Evolutionary conservation across 306 rosid species (phyloP).

Genomic region (Dalbergia cochinchinensis): DNA sequence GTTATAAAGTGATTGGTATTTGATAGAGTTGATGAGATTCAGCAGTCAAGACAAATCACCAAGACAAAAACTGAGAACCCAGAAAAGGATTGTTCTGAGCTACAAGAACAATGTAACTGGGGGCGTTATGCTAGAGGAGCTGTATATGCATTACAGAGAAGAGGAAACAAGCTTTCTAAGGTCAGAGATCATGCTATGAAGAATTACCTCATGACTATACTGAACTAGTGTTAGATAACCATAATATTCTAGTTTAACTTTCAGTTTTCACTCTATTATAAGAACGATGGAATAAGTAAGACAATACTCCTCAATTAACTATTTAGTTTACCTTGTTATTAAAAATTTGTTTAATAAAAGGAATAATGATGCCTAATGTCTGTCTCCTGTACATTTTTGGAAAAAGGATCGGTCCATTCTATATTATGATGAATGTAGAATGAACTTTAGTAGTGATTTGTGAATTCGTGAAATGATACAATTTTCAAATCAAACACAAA

Average conservation of each 20-base stretch:
- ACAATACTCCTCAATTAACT: slow-evolving; percentile 24
- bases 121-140: slow-evolving; percentile 98
- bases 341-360: slow-evolving; percentile 1
- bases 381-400: neutral
- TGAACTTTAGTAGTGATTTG: slow-evolving; percentile 15
- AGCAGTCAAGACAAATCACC: slow-evolving; percentile 41
- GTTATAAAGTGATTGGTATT: slow-evolving; percentile 37
- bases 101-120: slow-evolving; percentile 75
- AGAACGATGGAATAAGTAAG: slow-evolving; percentile 8
- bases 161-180: slow-evolving; percentile 68
- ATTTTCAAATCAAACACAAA: slow-evolving; percentile 6
- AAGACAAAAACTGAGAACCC: slow-evolving; percentile 40
- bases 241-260: slow-evolving; percentile 23
- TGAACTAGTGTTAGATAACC: slow-evolving; percentile 5
- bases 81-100: slow-evolving; percentile 53
- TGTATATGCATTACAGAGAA: slow-evolving; percentile 69
- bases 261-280: slow-evolving; percentile 33
- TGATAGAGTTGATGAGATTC: slow-evolving; percentile 77
- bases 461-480: slow-evolving; percentile 7
- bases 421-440: neutral
- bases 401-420: slow-evolving; percentile 12
- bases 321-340: slow-evolving; percentile 13
- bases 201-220: slow-evolving; percentile 30
- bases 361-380: slow-evolving; percentile 31
- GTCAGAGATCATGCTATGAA: slow-evolving; percentile 53